Base-by-base conservation (phyloP, 2,329 filamentous ascomycete species). In the Trichocomaceae sp. region DNA sequence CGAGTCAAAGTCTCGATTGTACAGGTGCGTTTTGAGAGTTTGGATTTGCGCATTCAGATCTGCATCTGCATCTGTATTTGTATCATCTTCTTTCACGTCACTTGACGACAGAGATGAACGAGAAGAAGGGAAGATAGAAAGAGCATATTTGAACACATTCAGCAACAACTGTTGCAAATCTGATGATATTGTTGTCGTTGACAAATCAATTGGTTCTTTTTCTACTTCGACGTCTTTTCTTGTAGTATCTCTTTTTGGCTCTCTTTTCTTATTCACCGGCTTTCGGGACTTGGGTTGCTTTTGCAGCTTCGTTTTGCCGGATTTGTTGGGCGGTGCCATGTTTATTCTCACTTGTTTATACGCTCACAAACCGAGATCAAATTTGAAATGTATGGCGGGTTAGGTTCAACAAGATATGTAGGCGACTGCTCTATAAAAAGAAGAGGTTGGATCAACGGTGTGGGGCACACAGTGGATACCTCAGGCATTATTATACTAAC, bases 11-110 rank as follows among this genome's bases (percentile, higher is more conserved):
- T 97, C 88, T 31, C 93, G 83, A 56, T 87, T 84, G 69, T 86
- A 97, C 8, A 99, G 78, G 60, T 92, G 88, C 7, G 84, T 79
- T 71, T 97, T 99, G 59, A 97, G 82, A 51, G 85, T 82, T 66
- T 96, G 92, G 19, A 97, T 78, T 3, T 84, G 70, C 1, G 76
- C 65, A 29, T 76, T 73, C 10, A 81, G 71, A 49, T 71, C 64
- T 12, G 66, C 31, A 47, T 58, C 50, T 58, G 47, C 47, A 42
- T 31, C 33, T 42, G n/a, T n/a, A n/a, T n/a, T n/a, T n/a, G n/a
- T 13, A 50, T 20, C 45, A 26, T 6, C 73, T 69, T 35, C 2
- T 77, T 77, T 8, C 69, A 64, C 49, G 85, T 73, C 6, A 10
- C 8, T 29, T 31, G n/a, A 31, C 19, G 26, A 29, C 7, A 20